Conservation (phyloP, 176 grass and related monocot species). For the Aegilops bicornis region DNA sequence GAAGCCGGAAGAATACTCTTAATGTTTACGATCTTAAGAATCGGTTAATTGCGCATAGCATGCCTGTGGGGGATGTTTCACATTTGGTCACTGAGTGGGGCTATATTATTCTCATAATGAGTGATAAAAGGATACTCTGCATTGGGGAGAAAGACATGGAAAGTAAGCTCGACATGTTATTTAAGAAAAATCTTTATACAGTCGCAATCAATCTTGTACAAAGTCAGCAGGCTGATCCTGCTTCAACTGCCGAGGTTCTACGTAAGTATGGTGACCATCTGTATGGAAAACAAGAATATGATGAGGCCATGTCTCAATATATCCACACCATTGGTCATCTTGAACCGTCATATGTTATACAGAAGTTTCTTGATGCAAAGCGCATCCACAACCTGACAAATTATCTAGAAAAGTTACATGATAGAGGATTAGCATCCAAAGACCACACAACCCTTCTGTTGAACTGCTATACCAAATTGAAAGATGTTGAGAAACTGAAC, state of each 20-base stretch:
- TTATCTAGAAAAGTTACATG: slow-evolving; percentile 97
- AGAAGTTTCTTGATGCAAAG: slow-evolving; percentile 98
- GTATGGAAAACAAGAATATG: slow-evolving; percentile 91
- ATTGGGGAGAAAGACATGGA: slow-evolving; percentile 99
- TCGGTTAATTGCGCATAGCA: slow-evolving; percentile 88
- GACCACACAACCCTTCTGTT: slow-evolving; percentile 86
- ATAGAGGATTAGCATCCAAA: slow-evolving; percentile 79
- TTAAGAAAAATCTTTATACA: slow-evolving; percentile 97
- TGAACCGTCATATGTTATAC: slow-evolving; percentile 97
- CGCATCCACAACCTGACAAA: slow-evolving; percentile 94
- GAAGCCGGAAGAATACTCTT: slow-evolving; percentile 66
- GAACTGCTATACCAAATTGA: slow-evolving; percentile 92
- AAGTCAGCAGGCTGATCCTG: slow-evolving; percentile 93
- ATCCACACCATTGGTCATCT: slow-evolving; percentile 96
- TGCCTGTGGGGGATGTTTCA: slow-evolving; percentile 81
- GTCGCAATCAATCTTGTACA: slow-evolving; percentile 94
- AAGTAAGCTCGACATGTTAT: slow-evolving; percentile 98
- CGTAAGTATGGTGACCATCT: slow-evolving; percentile 96
- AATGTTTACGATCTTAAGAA: slow-evolving; percentile 96
- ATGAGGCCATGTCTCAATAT: slow-evolving; percentile 96
- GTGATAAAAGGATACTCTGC: slow-evolving; percentile 84
- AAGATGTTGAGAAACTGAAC: slow-evolving; percentile 87
- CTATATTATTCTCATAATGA: slow-evolving; percentile 87
- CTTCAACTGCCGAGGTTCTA: slow-evolving; percentile 91
- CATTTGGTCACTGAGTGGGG: slow-evolving; percentile 91